These are phyloP conservation scores for Straminergon stramineum DNA, from an alignment of 225 moss, liverwort and hornwort species.

Conservation along the genomic window DNA sequence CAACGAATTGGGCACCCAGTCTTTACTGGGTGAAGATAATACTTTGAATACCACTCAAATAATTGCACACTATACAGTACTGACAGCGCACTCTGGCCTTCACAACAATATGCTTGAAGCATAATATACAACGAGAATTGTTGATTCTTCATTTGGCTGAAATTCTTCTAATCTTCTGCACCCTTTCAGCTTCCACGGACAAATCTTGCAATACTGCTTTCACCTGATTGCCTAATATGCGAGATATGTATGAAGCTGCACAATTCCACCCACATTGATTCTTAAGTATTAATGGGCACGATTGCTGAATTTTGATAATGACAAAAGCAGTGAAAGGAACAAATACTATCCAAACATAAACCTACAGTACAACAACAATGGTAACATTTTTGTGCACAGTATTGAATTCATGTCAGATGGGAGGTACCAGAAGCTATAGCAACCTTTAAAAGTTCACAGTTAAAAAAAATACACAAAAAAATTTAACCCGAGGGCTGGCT, in stretches of 20 bases:
- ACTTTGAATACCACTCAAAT: not conserved
- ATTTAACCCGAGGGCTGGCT: not conserved
- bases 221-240: conserved; percentile 74
- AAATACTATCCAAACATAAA: not conserved
- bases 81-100: not conserved
- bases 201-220: conserved; percentile 57
- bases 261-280: not conserved
- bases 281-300: not conserved
- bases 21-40: not conserved
- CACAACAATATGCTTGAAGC: not conserved
- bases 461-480: not conserved
- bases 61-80: not conserved
- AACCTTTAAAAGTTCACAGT: not conserved
- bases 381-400: not conserved
- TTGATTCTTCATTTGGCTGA: not conserved
- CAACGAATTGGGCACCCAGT: not conserved
- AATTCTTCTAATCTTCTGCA: conserved; percentile 12
- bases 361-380: not conserved
- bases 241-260: conserved; percentile 39
- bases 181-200: conserved; percentile 51
- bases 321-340: not conserved
- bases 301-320: not conserved
- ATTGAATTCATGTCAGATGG: not conserved
- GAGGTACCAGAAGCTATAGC: not conserved
- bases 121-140: no score